Evolutionary conservation across 164 flowering plant species (phyloP).

Genomic region (Tetracentron sinense): DNA sequence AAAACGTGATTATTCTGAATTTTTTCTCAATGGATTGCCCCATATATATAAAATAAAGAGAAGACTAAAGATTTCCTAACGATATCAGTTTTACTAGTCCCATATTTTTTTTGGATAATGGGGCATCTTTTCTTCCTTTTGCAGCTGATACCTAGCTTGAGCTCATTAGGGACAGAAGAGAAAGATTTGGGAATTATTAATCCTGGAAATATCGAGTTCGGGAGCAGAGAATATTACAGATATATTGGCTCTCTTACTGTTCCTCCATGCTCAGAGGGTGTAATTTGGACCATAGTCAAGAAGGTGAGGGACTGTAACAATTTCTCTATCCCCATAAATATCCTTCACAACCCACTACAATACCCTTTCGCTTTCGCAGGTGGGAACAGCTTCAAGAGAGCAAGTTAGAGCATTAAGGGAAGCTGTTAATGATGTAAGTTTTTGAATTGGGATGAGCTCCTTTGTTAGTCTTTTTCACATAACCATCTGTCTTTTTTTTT

Average conservation of each 20-base stretch:
- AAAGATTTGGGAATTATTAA: conserved; percentile 35
- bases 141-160: conserved; percentile 38
- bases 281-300: conserved; percentile 54
- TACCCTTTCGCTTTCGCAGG: conserved; percentile 25
- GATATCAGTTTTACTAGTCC: too few species aligned
- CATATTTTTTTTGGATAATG: background rate
- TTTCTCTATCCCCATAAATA: background rate
- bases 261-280: conserved; percentile 80
- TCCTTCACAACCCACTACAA: background rate
- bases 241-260: conserved; percentile 70
- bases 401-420: conserved; percentile 50
- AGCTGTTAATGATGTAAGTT: conserved; percentile 62
- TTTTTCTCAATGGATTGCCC: too few species aligned
- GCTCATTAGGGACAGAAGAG: conserved; percentile 23
- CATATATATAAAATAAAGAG: too few species aligned
- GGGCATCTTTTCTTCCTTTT: background rate
- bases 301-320: conserved; percentile 30
- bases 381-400: conserved; percentile 62
- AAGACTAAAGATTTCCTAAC: too few species aligned
- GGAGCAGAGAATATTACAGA: conserved; percentile 54
- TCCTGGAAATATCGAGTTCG: conserved; percentile 53
- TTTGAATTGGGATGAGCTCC: background rate
- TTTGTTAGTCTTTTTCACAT: background rate
- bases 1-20: too few species aligned
- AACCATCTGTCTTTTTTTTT: too few species aligned